These are phyloP conservation scores for Heterobasidion annosum DNA, from an alignment of 1,284 basidiomycete genomes.

Conservation along the genomic window DNA sequence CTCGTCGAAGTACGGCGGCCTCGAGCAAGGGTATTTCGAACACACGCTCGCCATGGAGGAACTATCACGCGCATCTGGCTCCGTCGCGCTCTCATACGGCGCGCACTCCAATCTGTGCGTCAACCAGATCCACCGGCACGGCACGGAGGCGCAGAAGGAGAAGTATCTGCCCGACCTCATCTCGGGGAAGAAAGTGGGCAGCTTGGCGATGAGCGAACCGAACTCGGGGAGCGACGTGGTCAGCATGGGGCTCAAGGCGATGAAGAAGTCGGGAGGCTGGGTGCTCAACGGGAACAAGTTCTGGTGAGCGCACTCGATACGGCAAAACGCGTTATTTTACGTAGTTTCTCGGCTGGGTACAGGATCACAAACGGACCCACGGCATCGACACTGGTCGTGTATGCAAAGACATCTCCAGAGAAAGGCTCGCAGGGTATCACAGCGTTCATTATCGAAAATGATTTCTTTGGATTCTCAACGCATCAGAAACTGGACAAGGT, in stretches of 20 bases:
- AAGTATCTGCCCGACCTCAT: constrained; percentile 87
- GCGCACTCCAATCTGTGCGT: constrained; percentile 91
- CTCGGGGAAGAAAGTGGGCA: constrained; percentile 78
- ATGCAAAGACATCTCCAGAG: constrained; percentile 82
- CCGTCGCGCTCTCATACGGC: constrained; percentile 87
- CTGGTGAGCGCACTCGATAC: constrained; percentile 49
- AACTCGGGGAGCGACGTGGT: constrained; percentile 90
- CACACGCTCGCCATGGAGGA: constrained; percentile 93
- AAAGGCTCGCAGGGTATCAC: constrained; percentile 86
- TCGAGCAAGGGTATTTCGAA: constrained; percentile 77
- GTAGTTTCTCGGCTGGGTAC: neutral
- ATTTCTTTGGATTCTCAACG: constrained; percentile 79
- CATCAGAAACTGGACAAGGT: constrained; percentile 92
- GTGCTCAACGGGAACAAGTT: constrained; percentile 87
- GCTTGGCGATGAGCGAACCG: constrained; percentile 91
- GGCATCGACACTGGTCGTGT: constrained; percentile 86
- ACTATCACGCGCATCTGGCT: constrained; percentile 82
- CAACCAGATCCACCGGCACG: constrained; percentile 86
- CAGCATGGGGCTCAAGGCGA: constrained; percentile 80
- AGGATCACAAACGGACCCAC: constrained; percentile 96
- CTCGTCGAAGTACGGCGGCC: constrained; percentile 69
- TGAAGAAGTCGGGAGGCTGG: constrained; percentile 70
- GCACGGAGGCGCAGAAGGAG: constrained; percentile 76
- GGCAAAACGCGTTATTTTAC: neutral
- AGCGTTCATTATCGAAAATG: constrained; percentile 84